Evolutionary conservation across 306 rosid genomes (phyloP), one percentile per base, ranked within the genome.

Genomic region (Cyamopsis tetragonoloba): DNA sequence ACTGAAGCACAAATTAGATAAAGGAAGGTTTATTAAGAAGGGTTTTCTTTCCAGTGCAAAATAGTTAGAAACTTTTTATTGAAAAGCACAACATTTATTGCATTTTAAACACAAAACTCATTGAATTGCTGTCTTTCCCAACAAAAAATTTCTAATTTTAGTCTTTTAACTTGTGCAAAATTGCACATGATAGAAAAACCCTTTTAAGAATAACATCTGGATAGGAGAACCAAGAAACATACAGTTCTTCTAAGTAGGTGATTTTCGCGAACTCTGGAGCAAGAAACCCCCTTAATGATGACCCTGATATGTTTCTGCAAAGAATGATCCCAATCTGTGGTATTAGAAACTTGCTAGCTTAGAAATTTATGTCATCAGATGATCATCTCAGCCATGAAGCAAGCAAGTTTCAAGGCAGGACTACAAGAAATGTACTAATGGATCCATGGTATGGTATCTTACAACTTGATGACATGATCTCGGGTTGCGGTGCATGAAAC

Each of bases 391-490:
- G 54, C 14, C 49, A 81, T 24, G 66, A 56, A 70, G 6, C 13
- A 53, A 19, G 37, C 56, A 62, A 22, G 43, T 44, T n/a, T 8
- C 61, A 70, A 18, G 43, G 10, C 20, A 73, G 32, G 31, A 60
- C 37, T 19, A 38, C 9, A 58, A 23, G 20, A 62, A 28, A 18
- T 12, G 65, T 27, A 61, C 41, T 66, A 67, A 82, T 60, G 51
- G 44, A 39, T 23, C 63, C 18, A 58, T 51, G 66, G 32, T 48
- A 58, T 51, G 66, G 32, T 48, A 77, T 77, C 96, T 83, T 80
- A 90, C 99, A 95, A 79, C 83, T 86, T 88, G 57, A 83, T 51
- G 61, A 90, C 95, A 81, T 90, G 95, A 70, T 84, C 89, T 56
- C 88, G 72, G 46, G 62, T 51, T 6, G 32, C 55, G 49, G 80